Evolutionary conservation across 2,329 filamentous ascomycete species (phyloP), one percentile per base, ranked within the genome.

Genomic region (Magnaporthales sp.): DNA sequence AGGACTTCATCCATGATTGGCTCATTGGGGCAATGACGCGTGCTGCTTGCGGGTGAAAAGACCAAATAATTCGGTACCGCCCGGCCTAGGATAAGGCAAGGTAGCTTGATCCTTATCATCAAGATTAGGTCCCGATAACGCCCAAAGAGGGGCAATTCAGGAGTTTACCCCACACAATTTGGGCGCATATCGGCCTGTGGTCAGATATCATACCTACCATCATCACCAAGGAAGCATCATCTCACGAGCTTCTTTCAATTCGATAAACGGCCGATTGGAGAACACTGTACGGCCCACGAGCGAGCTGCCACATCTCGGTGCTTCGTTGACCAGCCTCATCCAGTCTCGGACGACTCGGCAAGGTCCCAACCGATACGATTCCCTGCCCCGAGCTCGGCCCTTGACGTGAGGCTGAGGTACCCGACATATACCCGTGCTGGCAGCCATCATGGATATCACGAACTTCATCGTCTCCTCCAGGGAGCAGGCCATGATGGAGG

Each of bases 401-500:
- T 60, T n/a, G 38, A 51, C 15, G 38, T 51, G 38, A 51, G 38
- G 38, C 38, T 51, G 24, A 60, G 56, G 24, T 60, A 27, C 29
- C 26, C 24, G 56, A 60, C 26, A 60, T 27, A 27, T 60, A 26
- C 24, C 26, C 24, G 56, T 30, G 56, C 56, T 7, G 56, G 24
- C 24, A 27, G 24, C 64, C 66, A 73, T 67, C 69, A 97, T 98
- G 94, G 92, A 97, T 70, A 92, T 98, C 78, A 98, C 95, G 67
- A 87, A 87, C 71, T 93, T 92, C 70, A 82, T 98, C 71, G 85
- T 93, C 74, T 87, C 88, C 66, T 89, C 90, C 70, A 86, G 95
- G 70, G 91, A 96, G 76, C 86, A 91, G 73, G 92, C 92, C 51
- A 89, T 97, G 65, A 86, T 96, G 31, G 89, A 95, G 70, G 93